A percentile compares a stretch with the other conserved stretches of the same genome.
phyloP scores from a whole-genome alignment of 805 yeast genomes.

The Nakazawaea populi region DNA sequence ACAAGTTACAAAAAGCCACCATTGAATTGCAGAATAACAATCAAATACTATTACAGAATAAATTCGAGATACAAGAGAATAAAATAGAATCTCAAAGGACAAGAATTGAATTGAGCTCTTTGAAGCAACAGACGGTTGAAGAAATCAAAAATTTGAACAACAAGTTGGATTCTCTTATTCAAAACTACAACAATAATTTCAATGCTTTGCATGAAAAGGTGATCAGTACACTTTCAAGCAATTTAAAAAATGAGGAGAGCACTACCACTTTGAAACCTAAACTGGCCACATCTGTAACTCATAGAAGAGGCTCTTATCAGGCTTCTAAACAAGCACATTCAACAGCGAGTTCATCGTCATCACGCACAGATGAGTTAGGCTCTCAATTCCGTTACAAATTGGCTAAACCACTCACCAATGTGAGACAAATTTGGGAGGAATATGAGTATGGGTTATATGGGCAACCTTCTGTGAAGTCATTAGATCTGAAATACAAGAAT shows the following conservation, averaged over 20 bases:
- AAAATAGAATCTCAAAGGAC: constrained; percentile 9
- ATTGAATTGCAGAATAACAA: constrained; percentile 3
- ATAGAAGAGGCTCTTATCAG: background rate
- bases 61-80: constrained; percentile 9
- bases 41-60: constrained; percentile 7
- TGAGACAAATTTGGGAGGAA: constrained; percentile 52
- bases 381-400: constrained; percentile 22
- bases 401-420: constrained; percentile 36
- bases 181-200: constrained; percentile 1
- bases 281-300: background rate
- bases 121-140: constrained; percentile 6
- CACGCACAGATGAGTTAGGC: background rate
- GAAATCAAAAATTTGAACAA: constrained; percentile 5
- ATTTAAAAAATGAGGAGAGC: background rate
- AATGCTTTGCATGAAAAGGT: background rate
- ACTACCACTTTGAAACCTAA: background rate
- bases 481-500: constrained; percentile 43
- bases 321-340: background rate
- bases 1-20: background rate
- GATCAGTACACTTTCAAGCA: background rate
- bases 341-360: background rate
- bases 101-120: constrained; percentile 7
- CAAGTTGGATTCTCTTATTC: constrained; percentile 5
- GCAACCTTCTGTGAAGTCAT: constrained; percentile 44
- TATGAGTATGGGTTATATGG: constrained; percentile 45